Base-by-base conservation (phyloP, 2,329 filamentous ascomycete species). In the Arthrobotrys sphaeroides region DNA sequence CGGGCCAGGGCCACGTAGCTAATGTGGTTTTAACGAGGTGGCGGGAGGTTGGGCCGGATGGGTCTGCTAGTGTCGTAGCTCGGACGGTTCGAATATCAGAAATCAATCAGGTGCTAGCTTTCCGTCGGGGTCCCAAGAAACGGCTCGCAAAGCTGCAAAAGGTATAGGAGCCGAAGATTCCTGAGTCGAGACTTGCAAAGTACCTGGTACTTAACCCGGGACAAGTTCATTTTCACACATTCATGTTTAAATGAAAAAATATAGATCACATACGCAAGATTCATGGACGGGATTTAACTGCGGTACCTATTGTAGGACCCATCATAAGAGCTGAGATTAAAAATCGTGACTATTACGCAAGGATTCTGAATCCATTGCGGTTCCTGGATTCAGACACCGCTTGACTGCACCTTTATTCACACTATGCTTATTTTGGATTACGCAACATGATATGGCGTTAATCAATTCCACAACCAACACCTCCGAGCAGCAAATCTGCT, bases 331-430 rank as follows among this genome's bases (percentile, higher is more conserved):
- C 28, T 22, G 3, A 7, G n/a, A n/a, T 38, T 18, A 3, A 31
- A 9, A 42, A 53, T 67, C 43, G 55, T 45, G 26, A 42, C 60
- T 67, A 59, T 53, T 73, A 70, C 57, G 61, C 33, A 67, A 61
- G 5, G 43, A 26, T 49, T 33, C 5, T n/a, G 16, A 33, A 5
- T 26, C 5, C 26, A 28, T 42, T 28, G 42, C 16, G 36, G 53
- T 61, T 45, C 55, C 70, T 70, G 45, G 36, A 62, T 70, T 49
- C 38, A 62, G 55, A 62, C 55, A 70, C 57, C 66, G 55, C 66
- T 62, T 61, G 16, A 22, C 16, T 68, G n/a, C 5, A 55, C 26
- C n/a, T 38, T 10, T 53, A 13, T 3, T 18, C 28, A 22, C 36
- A 24, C 62, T 40, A 45, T 43, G 10, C 51, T 57, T n/a, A 33